Conservation (phyloP, 208 protist species). For the Endotrypanum monterogeii region DNA sequence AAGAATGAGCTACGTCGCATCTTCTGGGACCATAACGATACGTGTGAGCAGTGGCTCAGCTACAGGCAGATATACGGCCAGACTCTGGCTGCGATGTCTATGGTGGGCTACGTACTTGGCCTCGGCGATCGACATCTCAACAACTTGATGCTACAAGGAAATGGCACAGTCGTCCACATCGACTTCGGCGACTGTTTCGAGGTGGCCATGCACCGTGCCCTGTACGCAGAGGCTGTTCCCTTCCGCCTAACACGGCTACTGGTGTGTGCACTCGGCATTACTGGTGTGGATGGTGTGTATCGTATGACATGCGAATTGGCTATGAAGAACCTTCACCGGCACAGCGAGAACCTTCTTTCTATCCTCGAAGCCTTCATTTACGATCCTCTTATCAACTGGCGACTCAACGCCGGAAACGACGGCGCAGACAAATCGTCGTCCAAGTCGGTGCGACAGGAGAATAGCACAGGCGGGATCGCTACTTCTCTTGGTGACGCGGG, state of each 20-base stretch:
- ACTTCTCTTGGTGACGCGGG: slow-evolving; percentile 9
- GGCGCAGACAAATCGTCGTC: slow-evolving; percentile 18
- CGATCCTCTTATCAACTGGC: slow-evolving; percentile 99
- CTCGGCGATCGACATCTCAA: slow-evolving; percentile 99
- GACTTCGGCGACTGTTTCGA: slow-evolving; percentile 99
- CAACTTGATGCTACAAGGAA: slow-evolving; percentile 99
- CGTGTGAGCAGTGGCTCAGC: slow-evolving; percentile 98
- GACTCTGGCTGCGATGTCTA: slow-evolving; percentile 99
- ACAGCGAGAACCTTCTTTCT: slow-evolving; percentile 99
- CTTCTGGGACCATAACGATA: slow-evolving; percentile 97
- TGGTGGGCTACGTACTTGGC: slow-evolving; percentile 98
- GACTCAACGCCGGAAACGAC: slow-evolving; percentile 74
- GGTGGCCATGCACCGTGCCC: slow-evolving; percentile 98
- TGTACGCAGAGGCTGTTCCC: slow-evolving; percentile 99
- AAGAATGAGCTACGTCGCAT: slow-evolving; percentile 96
- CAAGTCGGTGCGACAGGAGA: slow-evolving; percentile 24
- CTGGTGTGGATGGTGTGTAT: slow-evolving; percentile 99
- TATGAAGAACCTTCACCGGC: slow-evolving; percentile 97
- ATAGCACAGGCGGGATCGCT: slow-evolving; percentile 6
- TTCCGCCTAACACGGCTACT: slow-evolving; percentile 99
- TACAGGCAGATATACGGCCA: slow-evolving; percentile 98
- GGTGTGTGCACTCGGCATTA: slow-evolving; percentile 98
- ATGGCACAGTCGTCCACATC: slow-evolving; percentile 99
- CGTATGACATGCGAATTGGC: slow-evolving; percentile 97
- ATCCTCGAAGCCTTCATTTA: slow-evolving; percentile 99